phyloP scores from a whole-genome alignment of 169 alveolate genomes.

The Eimeria maxima region DNA sequence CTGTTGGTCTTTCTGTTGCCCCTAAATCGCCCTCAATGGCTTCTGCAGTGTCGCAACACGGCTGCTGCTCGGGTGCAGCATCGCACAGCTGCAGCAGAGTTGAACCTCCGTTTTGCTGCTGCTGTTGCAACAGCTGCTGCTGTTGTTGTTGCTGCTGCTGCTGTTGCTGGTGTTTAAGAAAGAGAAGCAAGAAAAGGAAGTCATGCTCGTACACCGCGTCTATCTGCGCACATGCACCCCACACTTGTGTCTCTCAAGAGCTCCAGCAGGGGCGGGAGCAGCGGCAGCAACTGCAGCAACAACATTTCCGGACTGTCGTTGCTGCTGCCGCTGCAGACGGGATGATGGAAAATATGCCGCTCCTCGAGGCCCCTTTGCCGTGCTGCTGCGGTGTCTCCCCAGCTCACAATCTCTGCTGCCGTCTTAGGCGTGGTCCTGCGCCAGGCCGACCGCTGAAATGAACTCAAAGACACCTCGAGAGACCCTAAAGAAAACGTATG shows the following conservation, averaged over 20 bases:
- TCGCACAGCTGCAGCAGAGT: slow-evolving; percentile 36
- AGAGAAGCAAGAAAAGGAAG: slow-evolving; percentile 62
- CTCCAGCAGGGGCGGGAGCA: neutral
- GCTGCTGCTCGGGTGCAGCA: neutral
- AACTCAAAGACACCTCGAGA: neutral
- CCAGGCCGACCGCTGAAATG: slow-evolving; percentile 34
- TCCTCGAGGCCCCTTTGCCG: neutral
- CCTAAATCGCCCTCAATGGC: neutral
- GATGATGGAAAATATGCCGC: neutral
- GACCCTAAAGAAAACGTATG: neutral
- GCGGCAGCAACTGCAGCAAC: neutral
- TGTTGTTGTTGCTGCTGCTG: slow-evolving; percentile 39
- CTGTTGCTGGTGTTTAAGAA: slow-evolving; percentile 34
- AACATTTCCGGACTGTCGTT: neutral
- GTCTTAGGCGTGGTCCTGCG: slow-evolving; percentile 19
- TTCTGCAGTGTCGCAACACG: neutral
- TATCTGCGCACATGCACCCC: slow-evolving; percentile 29
- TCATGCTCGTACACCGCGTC: slow-evolving; percentile 82
- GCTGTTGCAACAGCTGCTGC: slow-evolving; percentile 30
- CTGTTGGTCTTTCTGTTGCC: neutral
- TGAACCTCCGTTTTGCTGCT: neutral
- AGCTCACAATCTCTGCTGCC: slow-evolving; percentile 27
- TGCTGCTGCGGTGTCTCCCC: neutral
- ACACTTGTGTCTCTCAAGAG: neutral
- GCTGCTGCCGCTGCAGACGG: slow-evolving; percentile 23